phyloP scores from a whole-genome alignment of 768 basidiomycete species.

The Candolleomyces eurysporus region DNA sequence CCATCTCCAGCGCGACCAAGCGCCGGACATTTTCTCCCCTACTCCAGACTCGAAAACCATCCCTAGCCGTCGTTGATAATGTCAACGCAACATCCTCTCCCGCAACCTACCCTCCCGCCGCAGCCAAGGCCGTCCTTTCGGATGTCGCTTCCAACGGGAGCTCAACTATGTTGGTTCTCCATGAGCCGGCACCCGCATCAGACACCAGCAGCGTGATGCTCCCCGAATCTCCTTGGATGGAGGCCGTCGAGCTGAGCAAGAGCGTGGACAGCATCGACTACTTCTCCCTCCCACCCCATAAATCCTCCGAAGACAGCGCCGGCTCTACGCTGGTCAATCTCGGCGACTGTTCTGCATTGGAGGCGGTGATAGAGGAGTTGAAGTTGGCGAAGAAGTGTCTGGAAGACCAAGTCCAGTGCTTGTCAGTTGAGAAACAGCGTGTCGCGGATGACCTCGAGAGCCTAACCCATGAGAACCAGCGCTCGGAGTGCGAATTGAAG shows the following conservation, averaged over 20 bases:
- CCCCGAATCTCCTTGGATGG: constrained; percentile 1
- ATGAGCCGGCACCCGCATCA: neutral
- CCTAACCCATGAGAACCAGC: neutral
- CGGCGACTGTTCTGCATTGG: neutral
- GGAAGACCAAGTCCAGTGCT: neutral
- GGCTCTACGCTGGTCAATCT: too few species aligned
- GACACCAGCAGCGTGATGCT: neutral
- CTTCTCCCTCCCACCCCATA: neutral
- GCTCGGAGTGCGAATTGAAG: neutral
- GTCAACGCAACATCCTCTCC: neutral
- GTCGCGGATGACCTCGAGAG: neutral
- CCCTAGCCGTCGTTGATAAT: neutral
- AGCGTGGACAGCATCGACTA: neutral
- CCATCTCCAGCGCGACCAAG: neutral
- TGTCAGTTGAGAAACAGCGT: neutral
- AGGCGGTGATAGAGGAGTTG: neutral
- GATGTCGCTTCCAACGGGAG: constrained; percentile 2
- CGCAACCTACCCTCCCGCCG: neutral
- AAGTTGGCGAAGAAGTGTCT: neutral
- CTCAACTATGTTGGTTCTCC: neutral
- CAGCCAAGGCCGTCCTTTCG: neutral
- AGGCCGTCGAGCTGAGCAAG: neutral
- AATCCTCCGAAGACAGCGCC: too few species aligned
- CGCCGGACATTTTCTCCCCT: neutral
- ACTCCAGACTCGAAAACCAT: neutral